Percentiles rank a stretch among this genome's conserved stretches.
These are phyloP conservation scores for Soucietia sequanensis DNA, from an alignment of 805 yeast species.

Conservation along the genomic window DNA sequence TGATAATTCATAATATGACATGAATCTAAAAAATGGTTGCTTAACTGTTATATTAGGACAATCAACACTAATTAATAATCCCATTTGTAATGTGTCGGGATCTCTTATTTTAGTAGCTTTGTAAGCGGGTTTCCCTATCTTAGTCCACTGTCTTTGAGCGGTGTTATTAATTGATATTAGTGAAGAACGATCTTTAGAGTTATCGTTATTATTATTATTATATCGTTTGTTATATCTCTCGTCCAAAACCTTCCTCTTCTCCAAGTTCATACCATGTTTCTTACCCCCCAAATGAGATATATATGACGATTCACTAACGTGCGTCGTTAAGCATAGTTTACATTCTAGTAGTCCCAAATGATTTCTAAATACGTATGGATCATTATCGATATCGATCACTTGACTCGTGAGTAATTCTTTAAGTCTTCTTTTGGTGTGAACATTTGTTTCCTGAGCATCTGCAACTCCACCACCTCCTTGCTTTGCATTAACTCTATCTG, in stretches of 20 bases:
- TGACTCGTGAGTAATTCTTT: slow-evolving; percentile 55
- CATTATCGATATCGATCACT: slow-evolving; percentile 54
- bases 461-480: slow-evolving; percentile 92
- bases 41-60: slow-evolving; percentile 49
- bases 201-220: slow-evolving; percentile 7
- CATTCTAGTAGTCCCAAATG: slow-evolving; percentile 87
- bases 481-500: slow-evolving; percentile 85
- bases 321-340: slow-evolving; percentile 78
- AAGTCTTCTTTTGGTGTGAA: slow-evolving; percentile 65
- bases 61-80: slow-evolving; percentile 63
- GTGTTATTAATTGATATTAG: slow-evolving; percentile 35
- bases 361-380: slow-evolving; percentile 83
- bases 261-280: slow-evolving; percentile 74
- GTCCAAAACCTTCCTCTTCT: slow-evolving; percentile 49
- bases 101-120: slow-evolving; percentile 69
- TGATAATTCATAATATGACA: slow-evolving; percentile 70
- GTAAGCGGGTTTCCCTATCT: slow-evolving; percentile 74
- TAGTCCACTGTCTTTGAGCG: slow-evolving; percentile 47
- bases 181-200: slow-evolving; percentile 3
- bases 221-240: slow-evolving; percentile 24
- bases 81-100: slow-evolving; percentile 54
- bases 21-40: slow-evolving; percentile 67
- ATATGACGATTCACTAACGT: slow-evolving; percentile 76
- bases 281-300: slow-evolving; percentile 81
- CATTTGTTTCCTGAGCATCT: slow-evolving; percentile 64